Evolutionary conservation across 192 early-diverging fungal genomes (phyloP).

Genomic region (Coemansia nantahalensis): DNA sequence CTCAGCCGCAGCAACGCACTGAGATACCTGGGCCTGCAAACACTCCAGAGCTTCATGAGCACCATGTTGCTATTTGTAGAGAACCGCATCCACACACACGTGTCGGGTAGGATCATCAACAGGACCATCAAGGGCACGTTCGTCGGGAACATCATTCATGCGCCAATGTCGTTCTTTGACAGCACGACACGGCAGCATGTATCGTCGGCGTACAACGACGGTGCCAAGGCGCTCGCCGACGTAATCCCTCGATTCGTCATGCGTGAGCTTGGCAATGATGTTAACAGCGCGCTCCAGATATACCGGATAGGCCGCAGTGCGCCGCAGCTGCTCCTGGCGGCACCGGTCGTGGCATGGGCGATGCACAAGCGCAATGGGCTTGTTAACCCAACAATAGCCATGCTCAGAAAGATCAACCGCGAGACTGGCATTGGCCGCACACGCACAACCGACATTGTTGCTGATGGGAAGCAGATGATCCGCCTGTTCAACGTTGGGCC

Average conservation of each 20-base stretch:
- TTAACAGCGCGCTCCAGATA: constrained; percentile 7
- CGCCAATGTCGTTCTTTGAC: constrained; percentile 41
- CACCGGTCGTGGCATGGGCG: constrained; percentile 16
- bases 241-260: constrained; percentile 16
- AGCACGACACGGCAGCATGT: constrained; percentile 26
- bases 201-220: constrained; percentile 12
- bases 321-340: constrained; percentile 18
- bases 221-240: constrained; percentile 9
- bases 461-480: constrained; percentile 65
- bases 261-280: constrained; percentile 5
- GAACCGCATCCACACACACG: constrained; percentile 1
- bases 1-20: too few relatives aligned
- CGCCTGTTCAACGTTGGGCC: constrained; percentile 60
- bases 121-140: constrained; percentile 16
- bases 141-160: constrained; percentile 19
- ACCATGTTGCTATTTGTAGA: too few relatives aligned
- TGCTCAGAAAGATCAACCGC: constrained; percentile 2
- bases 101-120: constrained; percentile 4
- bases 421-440: not conserved
- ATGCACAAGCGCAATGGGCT: not conserved
- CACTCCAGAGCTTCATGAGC: not conserved
- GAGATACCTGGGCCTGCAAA: too few relatives aligned
- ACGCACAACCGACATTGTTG: constrained; percentile 13
- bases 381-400: constrained; percentile 2
- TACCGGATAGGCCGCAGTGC: constrained; percentile 16